These are phyloP conservation scores for Austroboletus festivus DNA, from an alignment of 768 basidiomycete species.

Conservation along the genomic window DNA sequence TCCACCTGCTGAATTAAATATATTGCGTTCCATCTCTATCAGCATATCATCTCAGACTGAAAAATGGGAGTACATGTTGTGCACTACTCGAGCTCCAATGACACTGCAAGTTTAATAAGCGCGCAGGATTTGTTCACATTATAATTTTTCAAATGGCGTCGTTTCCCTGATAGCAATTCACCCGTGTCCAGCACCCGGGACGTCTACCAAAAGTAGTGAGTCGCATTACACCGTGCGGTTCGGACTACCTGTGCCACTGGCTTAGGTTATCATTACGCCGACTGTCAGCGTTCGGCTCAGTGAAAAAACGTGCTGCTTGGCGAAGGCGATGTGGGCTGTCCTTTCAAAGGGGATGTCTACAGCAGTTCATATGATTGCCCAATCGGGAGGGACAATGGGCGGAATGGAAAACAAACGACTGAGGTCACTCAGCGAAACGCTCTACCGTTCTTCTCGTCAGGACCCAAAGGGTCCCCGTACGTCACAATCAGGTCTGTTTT, in stretches of 20 bases:
- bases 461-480: not conserved
- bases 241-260: too few species aligned
- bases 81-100: too few species aligned
- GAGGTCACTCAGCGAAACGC: slow-evolving; percentile 16
- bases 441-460: not conserved
- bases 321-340: slow-evolving; percentile 6
- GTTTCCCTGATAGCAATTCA: too few species aligned
- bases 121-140: too few species aligned
- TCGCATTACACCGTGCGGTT: not conserved
- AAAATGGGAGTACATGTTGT: too few species aligned
- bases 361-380: slow-evolving; percentile 11
- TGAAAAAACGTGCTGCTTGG: slow-evolving; percentile 3
- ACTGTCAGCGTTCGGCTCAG: slow-evolving; percentile 5
- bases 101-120: too few species aligned
- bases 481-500: slow-evolving; percentile 3
- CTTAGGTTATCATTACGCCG: not conserved
- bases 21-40: too few species aligned
- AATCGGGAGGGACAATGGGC: slow-evolving; percentile 25
- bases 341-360: slow-evolving; percentile 5
- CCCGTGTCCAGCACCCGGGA: too few species aligned
- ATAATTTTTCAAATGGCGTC: too few species aligned
- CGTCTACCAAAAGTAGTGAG: too few species aligned
- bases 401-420: slow-evolving; percentile 15
- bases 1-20: too few species aligned
- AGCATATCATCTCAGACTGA: too few species aligned